These are phyloP conservation scores for Phlegmacium glaucopus DNA, from an alignment of 768 basidiomycete genomes.

Conservation along the genomic window DNA sequence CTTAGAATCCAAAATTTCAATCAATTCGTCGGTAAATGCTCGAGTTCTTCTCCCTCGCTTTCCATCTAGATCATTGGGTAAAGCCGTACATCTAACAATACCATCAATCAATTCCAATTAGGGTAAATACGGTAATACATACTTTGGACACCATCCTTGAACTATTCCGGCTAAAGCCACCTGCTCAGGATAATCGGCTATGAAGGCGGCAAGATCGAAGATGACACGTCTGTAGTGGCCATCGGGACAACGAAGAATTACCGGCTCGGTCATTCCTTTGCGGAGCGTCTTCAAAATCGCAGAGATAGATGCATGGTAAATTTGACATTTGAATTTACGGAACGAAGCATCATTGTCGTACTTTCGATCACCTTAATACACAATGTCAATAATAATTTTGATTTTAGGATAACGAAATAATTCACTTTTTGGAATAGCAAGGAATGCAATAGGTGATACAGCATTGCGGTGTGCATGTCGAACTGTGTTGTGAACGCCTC, in stretches of 20 bases:
- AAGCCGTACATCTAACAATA: not conserved
- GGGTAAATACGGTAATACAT: not conserved
- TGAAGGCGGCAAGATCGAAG: constrained; percentile 13
- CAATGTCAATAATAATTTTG: too few relatives aligned
- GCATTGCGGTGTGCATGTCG: constrained; percentile 3
- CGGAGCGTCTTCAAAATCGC: not conserved
- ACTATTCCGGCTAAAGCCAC: not conserved
- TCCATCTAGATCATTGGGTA: not conserved
- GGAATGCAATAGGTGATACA: constrained; percentile 1
- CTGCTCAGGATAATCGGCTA: not conserved
- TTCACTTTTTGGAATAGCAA: constrained; percentile 4
- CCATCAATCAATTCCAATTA: not conserved
- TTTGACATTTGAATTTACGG: not conserved
- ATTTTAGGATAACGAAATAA: too few relatives aligned
- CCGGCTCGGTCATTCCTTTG: not conserved
- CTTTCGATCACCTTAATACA: too few relatives aligned
- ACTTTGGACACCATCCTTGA: not conserved
- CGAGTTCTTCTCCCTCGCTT: not conserved
- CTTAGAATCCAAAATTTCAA: not conserved
- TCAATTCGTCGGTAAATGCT: not conserved
- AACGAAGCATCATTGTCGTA: too few relatives aligned
- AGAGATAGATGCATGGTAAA: not conserved
- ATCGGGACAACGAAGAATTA: not conserved
- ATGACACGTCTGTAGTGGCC: not conserved
- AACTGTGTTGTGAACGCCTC: constrained; percentile 9